phyloP scores from a whole-genome alignment of 495 filamentous ascomycete species.

The Astrothelium subdiscretum region DNA sequence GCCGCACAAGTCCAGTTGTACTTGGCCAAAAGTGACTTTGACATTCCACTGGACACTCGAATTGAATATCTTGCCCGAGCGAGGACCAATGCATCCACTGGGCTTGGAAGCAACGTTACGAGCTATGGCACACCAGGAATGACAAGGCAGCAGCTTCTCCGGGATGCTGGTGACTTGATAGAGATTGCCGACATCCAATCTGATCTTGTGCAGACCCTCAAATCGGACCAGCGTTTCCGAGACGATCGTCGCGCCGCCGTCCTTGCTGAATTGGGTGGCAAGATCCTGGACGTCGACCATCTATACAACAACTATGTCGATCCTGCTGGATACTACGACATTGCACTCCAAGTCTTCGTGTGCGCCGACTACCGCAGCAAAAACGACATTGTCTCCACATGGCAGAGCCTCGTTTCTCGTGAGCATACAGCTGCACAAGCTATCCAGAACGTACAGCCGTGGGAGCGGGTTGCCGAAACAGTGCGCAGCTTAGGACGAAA shows the following conservation, averaged over 20 bases:
- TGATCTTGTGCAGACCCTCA: slow-evolving; percentile 72
- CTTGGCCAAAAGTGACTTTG: slow-evolving; percentile 70
- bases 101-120: background rate
- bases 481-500: slow-evolving; percentile 67
- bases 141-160: slow-evolving; percentile 62
- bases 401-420: slow-evolving; percentile 58
- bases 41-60: slow-evolving; percentile 59
- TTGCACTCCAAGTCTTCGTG: slow-evolving; percentile 84
- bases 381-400: slow-evolving; percentile 68
- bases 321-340: slow-evolving; percentile 77
- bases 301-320: slow-evolving; percentile 88
- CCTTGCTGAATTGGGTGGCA: slow-evolving; percentile 55
- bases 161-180: slow-evolving; percentile 73
- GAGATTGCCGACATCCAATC: slow-evolving; percentile 94
- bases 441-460: slow-evolving; percentile 60
- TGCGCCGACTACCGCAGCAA: slow-evolving; percentile 76
- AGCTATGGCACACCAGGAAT: slow-evolving; percentile 48
- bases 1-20: slow-evolving; percentile 77
- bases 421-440: slow-evolving; percentile 21
- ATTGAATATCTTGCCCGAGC: slow-evolving; percentile 84
- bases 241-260: slow-evolving; percentile 49
- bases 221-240: slow-evolving; percentile 54
- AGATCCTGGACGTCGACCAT: slow-evolving; percentile 63
- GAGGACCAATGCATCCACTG: slow-evolving; percentile 70
- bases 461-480: slow-evolving; percentile 63